Conservation (phyloP, 257 asterid genomes). For the Primulina huaijiensis region DNA sequence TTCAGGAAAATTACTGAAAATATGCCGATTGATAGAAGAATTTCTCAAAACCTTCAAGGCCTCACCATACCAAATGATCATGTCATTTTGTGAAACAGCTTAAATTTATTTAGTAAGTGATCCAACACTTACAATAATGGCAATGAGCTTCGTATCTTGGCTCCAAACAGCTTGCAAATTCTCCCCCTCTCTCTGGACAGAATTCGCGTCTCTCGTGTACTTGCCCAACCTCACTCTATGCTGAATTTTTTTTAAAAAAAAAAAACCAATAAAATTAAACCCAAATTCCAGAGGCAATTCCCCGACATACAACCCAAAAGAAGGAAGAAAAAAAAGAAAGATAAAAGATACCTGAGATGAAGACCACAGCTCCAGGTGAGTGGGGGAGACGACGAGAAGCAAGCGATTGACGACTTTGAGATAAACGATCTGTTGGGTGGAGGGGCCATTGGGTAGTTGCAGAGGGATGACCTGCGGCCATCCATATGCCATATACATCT, state of each 20-base stretch:
- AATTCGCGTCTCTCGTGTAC: constrained; percentile 65
- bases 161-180: constrained; percentile 91
- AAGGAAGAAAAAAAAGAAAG: background rate
- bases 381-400: constrained; percentile 77
- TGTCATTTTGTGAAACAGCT: constrained; percentile 3
- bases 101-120: constrained; percentile 4
- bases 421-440: constrained; percentile 69
- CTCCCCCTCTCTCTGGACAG: constrained; percentile 83
- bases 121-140: constrained; percentile 70
- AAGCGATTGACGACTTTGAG: constrained; percentile 74
- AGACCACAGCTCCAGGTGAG: constrained; percentile 95
- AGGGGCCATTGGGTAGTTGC: constrained; percentile 53
- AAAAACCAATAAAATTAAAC: background rate
- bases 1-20: no score
- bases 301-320: constrained; percentile 6
- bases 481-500: constrained; percentile 99
- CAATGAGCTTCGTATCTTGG: constrained; percentile 86
- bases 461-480: constrained; percentile 99
- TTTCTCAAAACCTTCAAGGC: background rate
- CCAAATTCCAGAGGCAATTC: background rate
- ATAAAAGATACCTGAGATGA: constrained; percentile 63
- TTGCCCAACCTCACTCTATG: constrained; percentile 96
- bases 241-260: constrained; percentile 37
- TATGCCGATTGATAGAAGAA: background rate
- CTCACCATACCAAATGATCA: constrained; percentile 4